Base-by-base conservation (phyloP, 805 yeast genomes). In the Yarrowia keelungensis region DNA sequence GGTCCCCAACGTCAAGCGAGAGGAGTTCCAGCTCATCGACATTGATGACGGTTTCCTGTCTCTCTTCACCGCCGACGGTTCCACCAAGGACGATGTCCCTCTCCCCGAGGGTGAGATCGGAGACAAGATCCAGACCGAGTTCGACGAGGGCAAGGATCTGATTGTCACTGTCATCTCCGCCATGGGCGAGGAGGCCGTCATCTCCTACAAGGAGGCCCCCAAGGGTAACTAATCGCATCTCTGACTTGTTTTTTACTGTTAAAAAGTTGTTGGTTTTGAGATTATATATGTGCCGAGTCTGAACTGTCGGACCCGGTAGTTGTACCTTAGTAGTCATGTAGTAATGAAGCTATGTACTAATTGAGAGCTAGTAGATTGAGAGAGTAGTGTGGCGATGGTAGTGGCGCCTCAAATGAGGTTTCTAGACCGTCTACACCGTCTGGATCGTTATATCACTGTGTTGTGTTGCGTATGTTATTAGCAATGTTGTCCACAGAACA, bases 101-200 rank as follows among this genome's bases (percentile, higher is more conserved):
- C 87, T 90, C 74, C 98, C 99, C 85, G 98, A 95, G 74, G 97
- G 97, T 80, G 98, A 95, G 81, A 84, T 95, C 78, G 99, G 99
- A 85, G 95, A 91, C 78, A 86, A 88, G 83, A 80, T 95, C 81
- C 95, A 91, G 86, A 78, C 90, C 74, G 97, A 92, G 77, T 95
- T 92, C 83, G 98, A 95, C 79, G 98, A 92, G 73, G 98, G 98
- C 84, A 95, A 94, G 89, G 99, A 95, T 81, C 88, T 95, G 81
- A 84, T 91, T 79, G 97, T 95, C 79, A 92, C 99, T 80, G 90
- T 95, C 85, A 90, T 95, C 84, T 84, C 97, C 75, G 96, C 99
- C 78, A 95, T 95, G 99, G 96, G 92, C 83, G 99, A 95, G 88
- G 99, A 95, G 87, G 98, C 98, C 81, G 96, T 97, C 78, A 90